Base-by-base conservation (phyloP, 208 protist species). In the Trypanosoma rangeli region DNA sequence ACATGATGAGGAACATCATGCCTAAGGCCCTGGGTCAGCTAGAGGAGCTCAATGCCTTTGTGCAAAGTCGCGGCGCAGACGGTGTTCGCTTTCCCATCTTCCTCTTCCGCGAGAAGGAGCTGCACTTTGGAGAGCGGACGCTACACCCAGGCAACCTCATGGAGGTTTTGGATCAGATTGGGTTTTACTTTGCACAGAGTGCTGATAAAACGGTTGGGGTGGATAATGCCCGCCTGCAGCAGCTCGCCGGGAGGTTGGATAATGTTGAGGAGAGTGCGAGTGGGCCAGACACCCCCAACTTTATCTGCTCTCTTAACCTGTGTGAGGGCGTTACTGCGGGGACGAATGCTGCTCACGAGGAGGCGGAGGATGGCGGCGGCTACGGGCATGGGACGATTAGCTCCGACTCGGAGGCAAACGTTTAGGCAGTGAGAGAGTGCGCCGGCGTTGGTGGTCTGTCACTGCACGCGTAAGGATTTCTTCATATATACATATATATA, bases 1-100 rank as follows among this genome's bases (percentile, higher is more conserved):
- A 79, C 33, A 69, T 79, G 69, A 20, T 76, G 37, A 53, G 56
- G n/a, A 79, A 79, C 44, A 56, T 79, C 24, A 69, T 79, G 69
- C 74, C 74, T 0, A 67, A 68, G 5, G 56, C 48, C 1, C n/a
- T 68, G 28, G n/a, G 18, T 20, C 35, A 42, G 42, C 69, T 79
- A 37, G 52, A 60, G 53, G 48, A 57, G 0, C 54, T 76, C 22
- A 68, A 54, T 20, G 12, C 7, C 16, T 35, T 68, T 33, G 1
- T 79, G 22, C 42, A 72, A 24, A 28, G 33, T 37, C 69, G 62
- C 54, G 74, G 69, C 10, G 61, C 37, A 42, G 74, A 79, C 35
- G 53, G 42, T 39, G 37, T 70, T n/a, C 56, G 62, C 15, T 79
- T 79, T 35, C 74, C 74, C 9, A 67, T 79, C 13, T 79, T 79